phyloP scores from a whole-genome alignment of 106 monocot genomes.

The Dendrobium chrysotoxum region DNA sequence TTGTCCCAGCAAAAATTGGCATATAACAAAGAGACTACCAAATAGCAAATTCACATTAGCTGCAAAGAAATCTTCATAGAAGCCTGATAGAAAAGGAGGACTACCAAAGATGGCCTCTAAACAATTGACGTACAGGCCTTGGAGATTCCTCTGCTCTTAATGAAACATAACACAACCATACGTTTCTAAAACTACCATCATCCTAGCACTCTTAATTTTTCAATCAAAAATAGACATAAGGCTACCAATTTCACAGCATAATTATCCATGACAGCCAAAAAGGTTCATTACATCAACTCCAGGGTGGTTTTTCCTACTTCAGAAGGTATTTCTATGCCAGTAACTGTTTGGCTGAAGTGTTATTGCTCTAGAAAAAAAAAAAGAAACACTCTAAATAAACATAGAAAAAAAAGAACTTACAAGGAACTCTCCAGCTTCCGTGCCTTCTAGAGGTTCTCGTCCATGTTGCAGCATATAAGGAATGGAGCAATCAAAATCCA shows the following conservation, averaged over 20 bases:
- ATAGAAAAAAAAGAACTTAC: slow-evolving; percentile 29
- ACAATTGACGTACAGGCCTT: no score
- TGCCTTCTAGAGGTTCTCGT: slow-evolving; percentile 35
- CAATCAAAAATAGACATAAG: background rate
- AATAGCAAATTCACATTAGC: no score
- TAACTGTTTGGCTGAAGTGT: background rate
- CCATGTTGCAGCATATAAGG: slow-evolving; percentile 62
- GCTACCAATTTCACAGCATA: background rate
- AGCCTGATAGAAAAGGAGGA: no score
- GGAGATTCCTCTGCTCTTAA: no score
- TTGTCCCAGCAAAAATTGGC: no score
- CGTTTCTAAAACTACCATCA: no score
- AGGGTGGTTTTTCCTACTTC: background rate
- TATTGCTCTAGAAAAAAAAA: background rate
- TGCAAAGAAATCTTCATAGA: no score
- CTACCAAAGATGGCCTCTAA: no score
- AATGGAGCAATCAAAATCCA: slow-evolving; percentile 79
- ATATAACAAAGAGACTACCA: no score
- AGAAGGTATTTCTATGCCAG: background rate
- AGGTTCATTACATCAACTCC: background rate
- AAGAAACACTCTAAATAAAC: background rate
- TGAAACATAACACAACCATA: no score
- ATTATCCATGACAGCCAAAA: background rate
- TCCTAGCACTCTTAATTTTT: background rate
- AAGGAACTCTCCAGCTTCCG: slow-evolving; percentile 41